Base-by-base conservation (phyloP, 371 early-diverging fungal genomes). In the Parasitella parasitica region DNA sequence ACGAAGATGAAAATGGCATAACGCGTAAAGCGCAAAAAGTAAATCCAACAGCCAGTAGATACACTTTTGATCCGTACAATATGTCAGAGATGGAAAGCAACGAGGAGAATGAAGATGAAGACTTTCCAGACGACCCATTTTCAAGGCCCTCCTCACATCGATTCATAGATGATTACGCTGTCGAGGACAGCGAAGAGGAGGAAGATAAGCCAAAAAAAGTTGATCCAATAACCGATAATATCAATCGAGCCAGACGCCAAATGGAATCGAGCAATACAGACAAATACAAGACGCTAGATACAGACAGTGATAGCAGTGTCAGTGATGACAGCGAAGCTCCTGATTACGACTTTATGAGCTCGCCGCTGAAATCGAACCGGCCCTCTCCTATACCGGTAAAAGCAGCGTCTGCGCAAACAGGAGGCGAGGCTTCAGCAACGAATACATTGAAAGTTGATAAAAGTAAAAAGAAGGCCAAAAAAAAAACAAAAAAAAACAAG, bases 111-210 rank as follows among this genome's bases (percentile, higher is more conserved):
- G 8, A 46, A 13, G 12, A 46, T 3, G 46, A 46, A 12, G 46
- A 46, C 13, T 57, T 30, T 28, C 32, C 57, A 32, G 59, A 59
- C 11, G 50, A 50, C 16, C 50, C 36, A 16, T 50, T 50, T 9
- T 24, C 46, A 46, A 46, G 46, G 11, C 16, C 27, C 2, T 36
- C 38, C 12, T 3, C 22, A 16, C 51, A n/a, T 9, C 46, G 46
- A 46, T 46, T 46, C 5, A 50, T 59, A 18, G 59, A 59, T 12
- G 59, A 59, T 50, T 36, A 16, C 28, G 59, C 59, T 6, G 36
- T 16, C 3, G 59, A 59, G 9, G 59, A 59, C 1, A 37, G 36
- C 8, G 59, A 50, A 22, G 51, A 37, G n/a, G 26, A 49, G 3
- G 28, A 5, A 0, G 9, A 16, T 15, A 16, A 27, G 3, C 38